These are phyloP conservation scores for Glebionis coronaria DNA, from an alignment of 129 eudicot genomes.

Conservation along the genomic window DNA sequence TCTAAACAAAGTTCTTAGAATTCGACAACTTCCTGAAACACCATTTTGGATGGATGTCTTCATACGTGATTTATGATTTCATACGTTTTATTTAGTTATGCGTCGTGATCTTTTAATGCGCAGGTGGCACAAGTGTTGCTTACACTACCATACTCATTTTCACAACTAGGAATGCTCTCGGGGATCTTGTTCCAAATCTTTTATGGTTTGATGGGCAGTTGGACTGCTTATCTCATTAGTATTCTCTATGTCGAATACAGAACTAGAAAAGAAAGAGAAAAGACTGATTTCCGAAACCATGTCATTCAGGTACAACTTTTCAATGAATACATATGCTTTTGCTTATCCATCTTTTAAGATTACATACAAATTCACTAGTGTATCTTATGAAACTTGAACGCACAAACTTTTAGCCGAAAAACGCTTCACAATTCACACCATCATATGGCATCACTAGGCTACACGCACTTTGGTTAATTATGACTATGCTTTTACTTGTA, in stretches of 20 bases:
- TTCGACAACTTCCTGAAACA: background rate
- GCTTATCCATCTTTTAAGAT: no score
- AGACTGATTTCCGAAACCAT: conserved; percentile 92
- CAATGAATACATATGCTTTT: conserved; percentile 20
- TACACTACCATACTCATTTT: conserved; percentile 97
- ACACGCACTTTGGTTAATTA: no score
- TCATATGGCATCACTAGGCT: no score
- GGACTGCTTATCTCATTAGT: conserved; percentile 97
- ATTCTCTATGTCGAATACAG: conserved; percentile 88
- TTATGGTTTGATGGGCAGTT: conserved; percentile 91
- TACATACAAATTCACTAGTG: no score
- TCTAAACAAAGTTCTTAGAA: background rate
- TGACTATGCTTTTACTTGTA: conserved; percentile 5
- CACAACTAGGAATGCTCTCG: conserved; percentile 91
- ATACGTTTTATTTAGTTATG: background rate
- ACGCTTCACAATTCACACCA: no score
- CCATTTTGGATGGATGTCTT: background rate
- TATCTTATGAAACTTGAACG: no score
- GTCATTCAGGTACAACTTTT: conserved; percentile 81
- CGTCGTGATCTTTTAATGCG: conserved; percentile 4
- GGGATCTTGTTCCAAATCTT: conserved; percentile 83
- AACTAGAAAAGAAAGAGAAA: conserved; percentile 94
- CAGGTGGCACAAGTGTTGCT: conserved; percentile 98
- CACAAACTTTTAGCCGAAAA: no score
- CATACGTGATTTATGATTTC: background rate